Conservation (phyloP, 305 asterid species). For the Fraxinus paxiana region DNA sequence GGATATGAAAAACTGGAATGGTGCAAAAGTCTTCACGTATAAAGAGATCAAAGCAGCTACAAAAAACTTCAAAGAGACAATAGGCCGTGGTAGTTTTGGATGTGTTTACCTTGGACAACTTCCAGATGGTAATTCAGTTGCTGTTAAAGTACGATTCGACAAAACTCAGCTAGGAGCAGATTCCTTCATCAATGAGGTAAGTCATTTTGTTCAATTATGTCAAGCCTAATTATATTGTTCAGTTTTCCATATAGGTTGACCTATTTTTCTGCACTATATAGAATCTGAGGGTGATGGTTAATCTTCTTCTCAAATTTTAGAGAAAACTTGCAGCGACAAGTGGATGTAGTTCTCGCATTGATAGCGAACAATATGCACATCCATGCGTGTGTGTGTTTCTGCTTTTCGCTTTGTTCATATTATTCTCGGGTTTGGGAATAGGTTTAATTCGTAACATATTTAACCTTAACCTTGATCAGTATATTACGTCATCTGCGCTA, state of each 20-base stretch:
- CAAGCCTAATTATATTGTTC: not conserved
- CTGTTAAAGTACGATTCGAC: constrained; percentile 85
- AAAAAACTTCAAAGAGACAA: constrained; percentile 67
- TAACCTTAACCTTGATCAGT: too few species aligned
- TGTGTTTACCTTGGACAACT: constrained; percentile 77
- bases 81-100: constrained; percentile 90
- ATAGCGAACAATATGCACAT: too few species aligned
- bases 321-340: not conserved
- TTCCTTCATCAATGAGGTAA: constrained; percentile 87
- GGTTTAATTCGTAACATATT: too few species aligned
- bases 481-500: not conserved
- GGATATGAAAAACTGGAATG: constrained; percentile 57
- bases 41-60: constrained; percentile 79
- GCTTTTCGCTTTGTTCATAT: too few species aligned
- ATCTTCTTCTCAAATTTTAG: not conserved
- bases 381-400: too few species aligned
- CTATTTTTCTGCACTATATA: not conserved
- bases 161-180: constrained; percentile 81
- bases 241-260: not conserved
- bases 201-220: not conserved
- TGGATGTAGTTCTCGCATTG: not conserved
- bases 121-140: constrained; percentile 62
- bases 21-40: constrained; percentile 64
- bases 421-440: too few species aligned
- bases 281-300: not conserved